Evolutionary conservation across 2,329 filamentous ascomycete genomes (phyloP).

Genomic region (Sporothrix phasma): DNA sequence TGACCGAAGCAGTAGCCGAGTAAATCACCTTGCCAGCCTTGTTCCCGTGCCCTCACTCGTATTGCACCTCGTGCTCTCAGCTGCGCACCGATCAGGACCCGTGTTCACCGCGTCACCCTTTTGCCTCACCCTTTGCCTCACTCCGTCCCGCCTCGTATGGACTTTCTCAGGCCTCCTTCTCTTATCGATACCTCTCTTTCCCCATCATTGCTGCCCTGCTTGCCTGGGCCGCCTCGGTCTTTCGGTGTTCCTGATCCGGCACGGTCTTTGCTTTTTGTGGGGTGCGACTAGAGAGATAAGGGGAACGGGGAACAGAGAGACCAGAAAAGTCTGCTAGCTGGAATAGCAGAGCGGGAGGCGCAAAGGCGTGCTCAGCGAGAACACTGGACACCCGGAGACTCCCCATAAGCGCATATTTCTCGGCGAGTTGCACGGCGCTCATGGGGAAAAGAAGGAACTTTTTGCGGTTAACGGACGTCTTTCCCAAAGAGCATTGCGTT

Average conservation of each 20-base stretch:
- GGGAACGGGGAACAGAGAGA: neutral
- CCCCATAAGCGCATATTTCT: constrained; percentile 4
- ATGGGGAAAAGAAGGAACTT: neutral
- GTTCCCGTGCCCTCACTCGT: too few species aligned
- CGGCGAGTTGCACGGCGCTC: neutral
- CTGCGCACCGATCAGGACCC: too few species aligned
- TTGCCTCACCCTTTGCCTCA: too few species aligned
- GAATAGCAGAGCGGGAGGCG: neutral
- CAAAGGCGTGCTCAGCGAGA: constrained; percentile 2
- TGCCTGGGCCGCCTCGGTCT: neutral
- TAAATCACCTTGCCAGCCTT: neutral
- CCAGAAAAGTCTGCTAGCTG: neutral
- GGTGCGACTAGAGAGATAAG: constrained; percentile 8
- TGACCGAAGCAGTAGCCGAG: neutral
- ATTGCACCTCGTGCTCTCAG: neutral
- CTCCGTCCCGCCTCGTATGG: neutral
- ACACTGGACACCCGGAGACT: neutral
- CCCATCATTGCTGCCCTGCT: neutral
- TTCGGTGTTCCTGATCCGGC: neutral
- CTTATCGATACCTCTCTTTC: neutral
- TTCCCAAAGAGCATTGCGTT: neutral
- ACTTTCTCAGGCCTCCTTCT: neutral
- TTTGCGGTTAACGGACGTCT: constrained; percentile 8
- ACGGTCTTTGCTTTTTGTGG: constrained; percentile 3
- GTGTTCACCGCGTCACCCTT: neutral